Evolutionary conservation across 164 flowering plant genomes (phyloP).

Genomic region (Vitis rotundifolia): DNA sequence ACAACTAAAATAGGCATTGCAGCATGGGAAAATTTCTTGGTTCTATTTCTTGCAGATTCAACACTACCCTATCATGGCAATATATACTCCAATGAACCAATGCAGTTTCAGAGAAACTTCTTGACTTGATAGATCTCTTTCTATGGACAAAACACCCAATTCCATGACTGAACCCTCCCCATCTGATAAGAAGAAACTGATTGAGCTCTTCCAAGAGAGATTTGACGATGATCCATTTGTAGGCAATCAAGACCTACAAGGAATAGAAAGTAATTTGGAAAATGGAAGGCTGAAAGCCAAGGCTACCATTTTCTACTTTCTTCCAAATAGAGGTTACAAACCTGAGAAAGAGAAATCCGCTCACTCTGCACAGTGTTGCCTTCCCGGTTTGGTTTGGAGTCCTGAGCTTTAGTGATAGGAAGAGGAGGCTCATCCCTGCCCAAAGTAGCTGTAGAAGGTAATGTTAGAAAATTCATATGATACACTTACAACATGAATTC

Average conservation of each 20-base stretch:
- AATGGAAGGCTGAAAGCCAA: not conserved
- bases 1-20: not conserved
- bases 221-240: constrained; percentile 2
- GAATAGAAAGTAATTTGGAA: constrained; percentile 16
- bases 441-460: constrained; percentile 2
- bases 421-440: constrained; percentile 18
- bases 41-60: constrained; percentile 19
- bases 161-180: constrained; percentile 7
- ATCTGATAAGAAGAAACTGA: constrained; percentile 21
- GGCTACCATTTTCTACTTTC: not conserved
- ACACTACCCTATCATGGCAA: constrained; percentile 24
- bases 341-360: constrained; percentile 15
- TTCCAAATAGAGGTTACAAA: constrained; percentile 7
- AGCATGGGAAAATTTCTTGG: not conserved
- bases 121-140: not conserved
- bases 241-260: not conserved
- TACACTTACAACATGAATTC: too few relatives aligned
- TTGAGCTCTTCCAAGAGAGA: constrained; percentile 32
- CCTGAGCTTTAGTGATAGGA: constrained; percentile 29
- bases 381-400: constrained; percentile 31
- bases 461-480: too few relatives aligned
- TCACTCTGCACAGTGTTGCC: constrained; percentile 20
- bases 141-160: not conserved
- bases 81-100: constrained; percentile 24
- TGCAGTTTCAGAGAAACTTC: constrained; percentile 10